These are phyloP conservation scores for Colletotrichum navitas DNA, from an alignment of 2,329 filamentous ascomycete genomes.

Conservation along the genomic window DNA sequence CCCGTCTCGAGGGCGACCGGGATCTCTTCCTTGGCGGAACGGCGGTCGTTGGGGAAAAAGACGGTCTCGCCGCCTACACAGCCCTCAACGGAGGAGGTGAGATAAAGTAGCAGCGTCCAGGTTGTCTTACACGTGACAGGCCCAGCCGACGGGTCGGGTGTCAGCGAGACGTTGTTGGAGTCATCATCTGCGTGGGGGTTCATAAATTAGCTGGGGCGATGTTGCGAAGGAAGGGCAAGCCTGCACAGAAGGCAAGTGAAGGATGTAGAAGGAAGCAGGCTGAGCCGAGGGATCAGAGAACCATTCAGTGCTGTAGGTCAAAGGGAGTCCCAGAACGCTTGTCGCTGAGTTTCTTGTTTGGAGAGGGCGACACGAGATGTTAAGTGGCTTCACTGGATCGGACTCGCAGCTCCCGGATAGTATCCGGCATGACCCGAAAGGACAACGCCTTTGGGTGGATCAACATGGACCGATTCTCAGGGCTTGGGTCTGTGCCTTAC, in stretches of 20 bases:
- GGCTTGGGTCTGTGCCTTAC: conserved; percentile 24
- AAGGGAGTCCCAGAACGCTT: conserved; percentile 1
- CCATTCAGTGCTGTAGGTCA: background rate
- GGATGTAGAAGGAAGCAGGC: conserved; percentile 20
- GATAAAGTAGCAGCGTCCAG: conserved; percentile 91
- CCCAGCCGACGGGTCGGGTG: conserved; percentile 52
- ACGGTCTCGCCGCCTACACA: conserved; percentile 91
- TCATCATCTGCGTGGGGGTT: conserved; percentile 78
- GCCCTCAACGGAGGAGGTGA: conserved; percentile 72
- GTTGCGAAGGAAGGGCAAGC: conserved; percentile 21
- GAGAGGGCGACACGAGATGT: conserved; percentile 19
- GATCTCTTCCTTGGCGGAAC: conserved; percentile 72
- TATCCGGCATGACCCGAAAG: conserved; percentile 15
- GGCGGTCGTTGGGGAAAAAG: conserved; percentile 81
- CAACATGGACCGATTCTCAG: conserved; percentile 35
- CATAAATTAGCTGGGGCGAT: conserved; percentile 29
- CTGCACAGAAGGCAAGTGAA: conserved; percentile 38
- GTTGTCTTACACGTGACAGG: conserved; percentile 74
- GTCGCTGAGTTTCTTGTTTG: conserved; percentile 14
- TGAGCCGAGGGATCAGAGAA: conserved; percentile 11
- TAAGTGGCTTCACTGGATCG: conserved; percentile 29
- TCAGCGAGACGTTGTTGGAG: conserved; percentile 72
- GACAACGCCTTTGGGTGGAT: conserved; percentile 30
- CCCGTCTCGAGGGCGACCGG: conserved; percentile 83
- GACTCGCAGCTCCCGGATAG: conserved; percentile 25